These are phyloP conservation scores for Achaetomiella virescens DNA, from an alignment of 495 filamentous ascomycete genomes.

Conservation along the genomic window DNA sequence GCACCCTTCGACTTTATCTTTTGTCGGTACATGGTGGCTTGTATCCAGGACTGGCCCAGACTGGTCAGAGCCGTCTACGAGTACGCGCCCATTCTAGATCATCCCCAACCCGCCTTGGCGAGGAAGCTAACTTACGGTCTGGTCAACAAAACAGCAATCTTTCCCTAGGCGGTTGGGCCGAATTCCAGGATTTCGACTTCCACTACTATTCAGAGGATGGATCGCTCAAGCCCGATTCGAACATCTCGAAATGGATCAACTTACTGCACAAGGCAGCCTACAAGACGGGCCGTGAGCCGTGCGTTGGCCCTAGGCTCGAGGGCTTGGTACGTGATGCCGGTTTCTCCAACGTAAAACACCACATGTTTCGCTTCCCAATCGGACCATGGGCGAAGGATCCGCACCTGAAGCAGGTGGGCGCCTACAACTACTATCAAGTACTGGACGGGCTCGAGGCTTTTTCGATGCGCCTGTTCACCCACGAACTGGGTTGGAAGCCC, in stretches of 20 bases:
- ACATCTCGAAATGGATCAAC: conserved; percentile 22
- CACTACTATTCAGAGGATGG: conserved; percentile 47
- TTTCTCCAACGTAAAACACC: conserved; percentile 47
- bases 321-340: conserved; percentile 45
- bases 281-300: conserved; percentile 17
- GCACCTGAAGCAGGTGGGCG: conserved; percentile 44
- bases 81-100: conserved; percentile 2
- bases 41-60: conserved; percentile 52
- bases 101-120: no score
- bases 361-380: conserved; percentile 46
- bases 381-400: conserved; percentile 53
- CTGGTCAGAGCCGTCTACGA: conserved; percentile 41
- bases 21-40: conserved; percentile 49
- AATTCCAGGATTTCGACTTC: conserved; percentile 52
- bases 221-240: conserved; percentile 36
- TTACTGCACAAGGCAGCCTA: conserved; percentile 35
- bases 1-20: conserved; percentile 56
- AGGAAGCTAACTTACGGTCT: conserved; percentile 20
- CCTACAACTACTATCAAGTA: conserved; percentile 32
- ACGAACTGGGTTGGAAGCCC: no score
- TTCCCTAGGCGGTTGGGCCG: conserved; percentile 53
- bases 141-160: conserved; percentile 32
- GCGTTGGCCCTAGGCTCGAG: conserved; percentile 30
- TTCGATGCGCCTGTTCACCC: no score
- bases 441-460: conserved; percentile 40